Base-by-base conservation (phyloP, 768 basidiomycete species). In the Boletus pseudo-olivaceus region DNA sequence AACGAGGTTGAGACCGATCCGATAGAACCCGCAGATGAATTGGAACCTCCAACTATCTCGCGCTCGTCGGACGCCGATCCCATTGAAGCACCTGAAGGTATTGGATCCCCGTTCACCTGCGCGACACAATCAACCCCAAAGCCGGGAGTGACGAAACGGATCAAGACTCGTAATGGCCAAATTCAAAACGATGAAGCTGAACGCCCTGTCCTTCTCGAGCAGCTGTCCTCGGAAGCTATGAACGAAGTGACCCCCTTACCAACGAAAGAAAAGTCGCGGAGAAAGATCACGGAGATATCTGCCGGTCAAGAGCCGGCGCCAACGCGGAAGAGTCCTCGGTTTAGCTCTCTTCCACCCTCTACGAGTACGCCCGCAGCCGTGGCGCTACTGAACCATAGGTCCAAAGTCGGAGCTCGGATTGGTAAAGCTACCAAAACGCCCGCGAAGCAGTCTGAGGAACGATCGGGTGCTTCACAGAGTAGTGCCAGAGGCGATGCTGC, bases 21-120 rank as follows among this genome's bases (percentile, higher is more conserved):
- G 8, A 80, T 80, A 49, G 76, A 79, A 55, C 68, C 72, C 29
- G 70, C 73, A 1, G 78, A 78, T 14, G 71, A 69, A 51, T 61
- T 73, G 54, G 65, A 60, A n/a, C 55, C 58, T 46, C 47, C 62
- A 14, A 38, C 30, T 35, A 39, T 51, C 38, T 51, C 50, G 15
- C 45, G 26, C 41, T 43, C 47, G 29, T 53, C 39, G 34, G 59
- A 64, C 2, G 46, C 38, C 14, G 76, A 72, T 33, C 66, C 70
- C 17, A 73, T 74, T 37, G 73, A 74, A 53, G 44, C 37, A 32
- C 15, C 42, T 20, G 57, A 65, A 41, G 55, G 48, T 20, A 23
- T 38, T 27, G 42, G 46, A 11, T 17, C 54, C 27, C 41, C 48
- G 26, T 47, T 49, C 49, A 8, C 49, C 23, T 34, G 38, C 9